These are phyloP conservation scores for Curvularia verruculosa DNA, from an alignment of 2,329 filamentous ascomycete species.

Conservation along the genomic window DNA sequence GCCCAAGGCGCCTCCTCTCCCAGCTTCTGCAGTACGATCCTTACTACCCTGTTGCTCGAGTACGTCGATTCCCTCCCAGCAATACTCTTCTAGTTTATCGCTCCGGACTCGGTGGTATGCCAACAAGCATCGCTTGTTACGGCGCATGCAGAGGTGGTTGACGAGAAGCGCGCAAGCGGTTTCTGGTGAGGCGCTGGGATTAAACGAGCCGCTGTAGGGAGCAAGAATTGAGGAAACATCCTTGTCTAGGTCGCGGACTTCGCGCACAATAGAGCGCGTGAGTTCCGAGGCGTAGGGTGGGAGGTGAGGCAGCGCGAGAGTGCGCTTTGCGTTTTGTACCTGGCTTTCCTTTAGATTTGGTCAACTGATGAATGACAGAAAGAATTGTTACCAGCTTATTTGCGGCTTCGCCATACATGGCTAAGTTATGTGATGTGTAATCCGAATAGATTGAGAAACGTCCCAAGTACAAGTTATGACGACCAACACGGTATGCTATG, in stretches of 20 bases:
- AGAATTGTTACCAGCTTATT: constrained; percentile 73
- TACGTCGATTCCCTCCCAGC: constrained; percentile 88
- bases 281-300: constrained; percentile 93
- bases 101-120: constrained; percentile 91
- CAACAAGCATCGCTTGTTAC: constrained; percentile 93
- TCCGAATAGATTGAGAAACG: background rate
- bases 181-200: constrained; percentile 80
- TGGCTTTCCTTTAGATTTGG: constrained; percentile 46
- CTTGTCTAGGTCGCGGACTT: constrained; percentile 91
- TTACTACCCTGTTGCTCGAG: constrained; percentile 62
- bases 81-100: constrained; percentile 90
- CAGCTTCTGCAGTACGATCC: constrained; percentile 31
- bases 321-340: constrained; percentile 96
- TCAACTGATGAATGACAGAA: background rate
- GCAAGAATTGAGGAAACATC: constrained; percentile 80
- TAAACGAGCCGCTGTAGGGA: constrained; percentile 83
- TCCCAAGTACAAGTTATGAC: background rate
- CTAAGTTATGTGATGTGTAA: background rate
- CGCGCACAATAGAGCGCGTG: constrained; percentile 83
- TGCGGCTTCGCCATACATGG: constrained; percentile 86
- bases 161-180: constrained; percentile 88
- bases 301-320: constrained; percentile 81
- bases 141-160: constrained; percentile 91
- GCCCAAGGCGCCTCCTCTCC: constrained; percentile 53
- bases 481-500: background rate